Conservation (phyloP, 805 yeast species). For the Tetrapisispora iriomotensis region DNA sequence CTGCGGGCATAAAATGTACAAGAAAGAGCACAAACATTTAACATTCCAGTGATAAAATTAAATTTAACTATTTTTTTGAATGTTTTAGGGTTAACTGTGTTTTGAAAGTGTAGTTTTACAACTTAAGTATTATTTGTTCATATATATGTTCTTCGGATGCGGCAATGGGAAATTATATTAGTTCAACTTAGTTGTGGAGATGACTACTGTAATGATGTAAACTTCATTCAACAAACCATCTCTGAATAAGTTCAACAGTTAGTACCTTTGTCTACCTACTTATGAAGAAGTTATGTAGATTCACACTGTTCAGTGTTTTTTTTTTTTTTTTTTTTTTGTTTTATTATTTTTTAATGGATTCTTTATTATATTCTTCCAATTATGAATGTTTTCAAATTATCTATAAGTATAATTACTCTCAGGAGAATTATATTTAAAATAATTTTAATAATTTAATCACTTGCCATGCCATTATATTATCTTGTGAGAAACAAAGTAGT, state of each 20-base stretch:
- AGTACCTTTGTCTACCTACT: too few relatives aligned
- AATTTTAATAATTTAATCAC: too few relatives aligned
- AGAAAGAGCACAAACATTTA: too few relatives aligned
- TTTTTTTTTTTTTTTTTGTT: constrained; percentile 9
- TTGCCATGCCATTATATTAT: too few relatives aligned
- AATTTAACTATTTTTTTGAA: too few relatives aligned
- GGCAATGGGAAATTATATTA: not conserved
- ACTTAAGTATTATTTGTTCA: not conserved
- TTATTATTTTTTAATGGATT: constrained; percentile 7
- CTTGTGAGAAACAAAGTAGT: too few relatives aligned
- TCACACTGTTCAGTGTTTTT: not conserved
- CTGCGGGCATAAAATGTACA: too few relatives aligned
- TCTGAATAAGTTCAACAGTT: too few relatives aligned
- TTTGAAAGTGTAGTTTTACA: not conserved
- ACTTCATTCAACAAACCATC: not conserved
- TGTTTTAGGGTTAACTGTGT: too few relatives aligned
- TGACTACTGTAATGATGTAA: not conserved
- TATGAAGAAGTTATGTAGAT: constrained; percentile 1
- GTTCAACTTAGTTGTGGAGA: not conserved
- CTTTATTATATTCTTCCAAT: not conserved
- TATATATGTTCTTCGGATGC: not conserved
- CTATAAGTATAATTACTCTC: too few relatives aligned
- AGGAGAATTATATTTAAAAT: too few relatives aligned
- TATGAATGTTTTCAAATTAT: constrained; percentile 1
- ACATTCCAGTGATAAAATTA: too few relatives aligned